These are phyloP conservation scores for Agaricus blazei DNA, from an alignment of 768 basidiomycete genomes.

Conservation along the genomic window DNA sequence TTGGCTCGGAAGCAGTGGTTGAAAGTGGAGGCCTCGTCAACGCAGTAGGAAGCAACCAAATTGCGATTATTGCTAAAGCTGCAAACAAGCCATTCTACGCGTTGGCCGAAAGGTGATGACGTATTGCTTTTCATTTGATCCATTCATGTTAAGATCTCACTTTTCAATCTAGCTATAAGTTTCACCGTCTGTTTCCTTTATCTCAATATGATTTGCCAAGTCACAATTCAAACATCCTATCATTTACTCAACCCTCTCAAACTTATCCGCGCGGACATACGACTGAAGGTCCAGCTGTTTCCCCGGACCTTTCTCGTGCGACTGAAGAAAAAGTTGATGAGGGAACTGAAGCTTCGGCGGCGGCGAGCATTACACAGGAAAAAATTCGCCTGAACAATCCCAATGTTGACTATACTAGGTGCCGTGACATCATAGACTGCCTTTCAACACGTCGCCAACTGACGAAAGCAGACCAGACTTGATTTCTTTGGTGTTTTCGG, in stretches of 20 bases:
- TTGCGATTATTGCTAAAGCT: conserved; percentile 93
- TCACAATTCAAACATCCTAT: conserved; percentile 69
- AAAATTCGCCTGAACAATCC: conserved; percentile 83
- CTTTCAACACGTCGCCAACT: conserved; percentile 11
- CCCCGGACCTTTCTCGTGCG: background rate
- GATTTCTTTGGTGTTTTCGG: conserved; percentile 91
- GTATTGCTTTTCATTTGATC: conserved; percentile 16
- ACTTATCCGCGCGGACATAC: conserved; percentile 14
- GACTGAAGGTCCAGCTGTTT: conserved; percentile 8
- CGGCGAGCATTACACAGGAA: conserved; percentile 66
- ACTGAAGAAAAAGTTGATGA: background rate
- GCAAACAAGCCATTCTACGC: conserved; percentile 96
- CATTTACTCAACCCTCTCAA: conserved; percentile 48
- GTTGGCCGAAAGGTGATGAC: conserved; percentile 75
- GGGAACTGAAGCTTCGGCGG: conserved; percentile 19
- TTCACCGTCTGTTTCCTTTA: conserved; percentile 91
- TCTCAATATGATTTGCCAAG: conserved; percentile 88
- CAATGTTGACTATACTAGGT: conserved; percentile 93
- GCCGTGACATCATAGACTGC: background rate
- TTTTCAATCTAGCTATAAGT: conserved; percentile 75
- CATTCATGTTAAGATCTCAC: conserved; percentile 13
- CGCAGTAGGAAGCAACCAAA: conserved; percentile 93
- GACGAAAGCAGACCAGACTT: conserved; percentile 67
- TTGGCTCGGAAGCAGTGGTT: conserved; percentile 97
- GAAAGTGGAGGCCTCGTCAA: conserved; percentile 93